Percentiles rank a stretch among this genome's conserved stretches.
Evolutionary conservation across 176 grass and related monocot genomes (phyloP).

Genomic region (Coix lacrymajobi): DNA sequence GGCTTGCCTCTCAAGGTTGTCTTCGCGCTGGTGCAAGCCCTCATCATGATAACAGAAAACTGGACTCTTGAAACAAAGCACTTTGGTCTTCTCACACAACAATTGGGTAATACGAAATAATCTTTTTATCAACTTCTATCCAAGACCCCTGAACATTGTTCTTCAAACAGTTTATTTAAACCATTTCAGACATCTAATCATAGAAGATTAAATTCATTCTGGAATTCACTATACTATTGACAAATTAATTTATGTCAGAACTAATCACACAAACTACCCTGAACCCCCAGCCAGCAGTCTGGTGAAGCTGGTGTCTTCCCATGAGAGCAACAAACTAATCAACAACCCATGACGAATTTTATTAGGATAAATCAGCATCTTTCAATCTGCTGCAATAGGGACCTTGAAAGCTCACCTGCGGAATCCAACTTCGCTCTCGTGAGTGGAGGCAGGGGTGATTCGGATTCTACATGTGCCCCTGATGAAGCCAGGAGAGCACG

Average conservation of each 20-base stretch:
- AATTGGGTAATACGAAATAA: neutral
- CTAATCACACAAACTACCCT: neutral
- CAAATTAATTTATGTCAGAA: neutral
- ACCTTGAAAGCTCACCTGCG: neutral
- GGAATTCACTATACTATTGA: neutral
- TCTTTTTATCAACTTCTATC: neutral
- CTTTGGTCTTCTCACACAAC: neutral
- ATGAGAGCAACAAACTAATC: neutral
- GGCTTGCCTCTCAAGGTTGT: no score
- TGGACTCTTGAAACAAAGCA: neutral
- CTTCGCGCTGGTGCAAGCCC: no score
- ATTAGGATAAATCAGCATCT: neutral
- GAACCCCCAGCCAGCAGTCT: neutral
- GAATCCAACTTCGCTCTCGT: neutral
- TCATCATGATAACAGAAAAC: neutral
- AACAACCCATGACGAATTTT: neutral
- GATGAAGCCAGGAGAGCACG: slow-evolving; percentile 34
- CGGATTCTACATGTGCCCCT: neutral
- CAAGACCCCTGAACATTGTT: neutral
- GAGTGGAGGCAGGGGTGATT: neutral
- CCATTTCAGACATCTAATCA: neutral
- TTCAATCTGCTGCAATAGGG: neutral
- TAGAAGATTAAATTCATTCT: neutral
- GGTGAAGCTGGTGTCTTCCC: neutral
- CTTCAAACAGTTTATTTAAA: neutral